Evolutionary conservation across 1,284 basidiomycete species (phyloP).

Genomic region (Moesziomyces globuligerus): DNA sequence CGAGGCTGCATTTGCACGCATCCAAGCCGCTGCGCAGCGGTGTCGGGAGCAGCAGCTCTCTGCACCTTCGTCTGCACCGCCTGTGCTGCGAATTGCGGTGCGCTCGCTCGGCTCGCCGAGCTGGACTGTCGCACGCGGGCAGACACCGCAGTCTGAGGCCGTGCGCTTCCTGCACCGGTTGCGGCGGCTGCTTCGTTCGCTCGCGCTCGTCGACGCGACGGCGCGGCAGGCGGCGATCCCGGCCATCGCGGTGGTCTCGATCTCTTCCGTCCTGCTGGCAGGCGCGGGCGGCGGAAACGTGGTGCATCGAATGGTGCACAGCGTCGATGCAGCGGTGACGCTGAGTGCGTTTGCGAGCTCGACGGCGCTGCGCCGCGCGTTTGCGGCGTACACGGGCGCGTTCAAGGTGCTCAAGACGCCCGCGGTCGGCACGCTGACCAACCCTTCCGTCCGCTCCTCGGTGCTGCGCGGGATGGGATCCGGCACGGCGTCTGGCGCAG

Average conservation of each 20-base stretch:
- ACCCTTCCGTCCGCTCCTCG: slow-evolving; percentile 49
- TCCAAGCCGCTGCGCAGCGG: slow-evolving; percentile 28
- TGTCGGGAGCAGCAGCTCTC: slow-evolving; percentile 12
- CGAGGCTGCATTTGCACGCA: slow-evolving; percentile 29
- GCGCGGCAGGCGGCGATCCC: slow-evolving; percentile 26
- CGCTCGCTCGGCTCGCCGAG: slow-evolving; percentile 52
- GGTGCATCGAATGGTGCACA: slow-evolving; percentile 45
- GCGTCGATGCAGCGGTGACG: slow-evolving; percentile 49
- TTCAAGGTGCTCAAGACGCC: slow-evolving; percentile 57
- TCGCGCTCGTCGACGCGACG: slow-evolving; percentile 32
- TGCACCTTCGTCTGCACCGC: slow-evolving; percentile 13
- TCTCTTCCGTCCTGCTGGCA: slow-evolving; percentile 43
- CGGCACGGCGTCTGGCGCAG: slow-evolving; percentile 16
- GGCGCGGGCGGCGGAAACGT: slow-evolving; percentile 3
- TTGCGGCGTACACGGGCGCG: slow-evolving; percentile 55
- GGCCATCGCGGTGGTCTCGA: slow-evolving; percentile 39
- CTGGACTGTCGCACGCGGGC: slow-evolving; percentile 35
- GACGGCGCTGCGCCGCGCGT: slow-evolving; percentile 39
- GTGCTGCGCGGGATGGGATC: slow-evolving; percentile 61
- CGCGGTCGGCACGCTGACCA: slow-evolving; percentile 52
- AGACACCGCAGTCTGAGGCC: slow-evolving; percentile 15
- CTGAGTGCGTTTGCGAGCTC: slow-evolving; percentile 53
- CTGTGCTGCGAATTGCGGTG: slow-evolving; percentile 53
- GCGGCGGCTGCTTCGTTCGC: slow-evolving; percentile 42
- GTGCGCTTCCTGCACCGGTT: slow-evolving; percentile 56